Evolutionary conservation across 2,329 filamentous ascomycete genomes (phyloP), one percentile per base, ranked within the genome.

Genomic region (Penicillium frequentans): DNA sequence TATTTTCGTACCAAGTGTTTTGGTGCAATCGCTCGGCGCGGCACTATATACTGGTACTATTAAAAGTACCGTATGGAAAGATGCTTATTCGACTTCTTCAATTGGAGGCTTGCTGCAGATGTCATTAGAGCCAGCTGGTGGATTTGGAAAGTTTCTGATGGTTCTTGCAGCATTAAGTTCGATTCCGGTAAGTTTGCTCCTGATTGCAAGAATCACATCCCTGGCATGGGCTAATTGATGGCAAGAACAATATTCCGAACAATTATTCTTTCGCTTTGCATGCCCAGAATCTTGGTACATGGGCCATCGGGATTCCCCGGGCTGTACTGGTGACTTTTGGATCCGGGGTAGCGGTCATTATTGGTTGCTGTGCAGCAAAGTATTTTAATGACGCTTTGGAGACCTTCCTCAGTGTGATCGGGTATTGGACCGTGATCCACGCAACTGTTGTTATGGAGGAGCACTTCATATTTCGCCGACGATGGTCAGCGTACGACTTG

Each of bases 361-460:
- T 73, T 4, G 73, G 72, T 9, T 73, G 71, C 49, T 72, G 66
- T 46, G 72, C 71, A 2, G 68, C 71, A 2, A 62, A 61, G 14
- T 73, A 69, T 57, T 72, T 73, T 42, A 39, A 60, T 24, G 63
- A 63, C 49, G 62, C 74, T 75, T 64, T 82, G 14, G 66, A 79
- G 61, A 78, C 80, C 49, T 78, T 82, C 60, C 62, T 82, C 2
- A 75, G 75, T 14, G 70, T 81, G 24, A 73, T 82, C 3, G 80
- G 79, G 10, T 82, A 81, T 65, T 82, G 78, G 77, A 78, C 76
- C 53, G 79, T 79, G 0, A 73, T 73, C 13, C 72, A 73, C 31
- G 64, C 74, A 48, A 67, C 70, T 2, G 56, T 75, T 6, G 68
- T 75, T 8, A 61, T 67, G 14, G 68, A 71, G 42, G 73, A 75